phyloP scores from a whole-genome alignment of 176 grass and related monocot species.

The Carex kokanica region DNA sequence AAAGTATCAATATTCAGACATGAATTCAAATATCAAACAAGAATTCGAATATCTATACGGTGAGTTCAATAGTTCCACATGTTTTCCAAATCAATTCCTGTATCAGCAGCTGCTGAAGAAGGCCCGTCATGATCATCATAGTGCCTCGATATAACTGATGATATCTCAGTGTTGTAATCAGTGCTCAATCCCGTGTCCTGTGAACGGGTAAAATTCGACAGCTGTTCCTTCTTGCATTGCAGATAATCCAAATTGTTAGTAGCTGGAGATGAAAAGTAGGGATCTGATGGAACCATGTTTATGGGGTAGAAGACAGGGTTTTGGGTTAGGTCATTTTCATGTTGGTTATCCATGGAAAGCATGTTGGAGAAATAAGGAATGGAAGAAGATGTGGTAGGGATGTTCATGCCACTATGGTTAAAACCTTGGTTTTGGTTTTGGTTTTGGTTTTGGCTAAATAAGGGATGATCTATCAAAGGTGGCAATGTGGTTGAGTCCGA shows the following conservation, averaged over 20 bases:
- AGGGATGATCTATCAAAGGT: constrained; percentile 33
- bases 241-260: constrained; percentile 17
- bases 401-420: constrained; percentile 5
- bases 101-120: not conserved
- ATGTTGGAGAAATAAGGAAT: constrained; percentile 23
- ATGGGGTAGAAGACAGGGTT: constrained; percentile 30
- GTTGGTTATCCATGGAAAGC: constrained; percentile 21
- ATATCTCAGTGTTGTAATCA: constrained; percentile 31
- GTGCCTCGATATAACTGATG: constrained; percentile 30
- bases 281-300: constrained; percentile 22
- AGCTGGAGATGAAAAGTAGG: constrained; percentile 8
- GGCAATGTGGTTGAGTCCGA: constrained; percentile 41
- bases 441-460: constrained; percentile 15
- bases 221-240: constrained; percentile 33
- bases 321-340: constrained; percentile 18
- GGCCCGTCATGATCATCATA: constrained; percentile 26
- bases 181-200: constrained; percentile 26
- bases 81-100: constrained; percentile 28
- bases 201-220: constrained; percentile 23
- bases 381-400: constrained; percentile 14
- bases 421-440: not conserved
- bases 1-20: not conserved
- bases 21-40: not conserved
- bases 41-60: not conserved
- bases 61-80: constrained; percentile 31